Percentiles rank a stretch among this genome's conserved stretches.
Conservation (phyloP, 306 rosid species). For the Castanospermum australe region DNA sequence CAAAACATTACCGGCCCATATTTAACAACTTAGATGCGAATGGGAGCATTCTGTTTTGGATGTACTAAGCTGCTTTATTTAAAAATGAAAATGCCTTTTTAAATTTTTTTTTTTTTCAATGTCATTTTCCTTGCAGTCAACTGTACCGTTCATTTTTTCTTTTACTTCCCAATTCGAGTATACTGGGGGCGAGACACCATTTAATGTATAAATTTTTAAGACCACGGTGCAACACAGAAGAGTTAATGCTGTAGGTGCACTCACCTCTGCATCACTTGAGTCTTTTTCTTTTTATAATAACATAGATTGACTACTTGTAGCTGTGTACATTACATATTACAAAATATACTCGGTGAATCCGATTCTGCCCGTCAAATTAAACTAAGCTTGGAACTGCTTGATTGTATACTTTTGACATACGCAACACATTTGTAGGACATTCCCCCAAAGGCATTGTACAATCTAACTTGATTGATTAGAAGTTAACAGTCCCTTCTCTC, state of each 20-base stretch:
- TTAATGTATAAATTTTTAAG: neutral
- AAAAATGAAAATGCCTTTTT: slow-evolving; percentile 5
- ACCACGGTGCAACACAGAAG: neutral
- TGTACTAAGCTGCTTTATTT: slow-evolving; percentile 27
- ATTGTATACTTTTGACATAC: neutral
- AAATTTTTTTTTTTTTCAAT: neutral
- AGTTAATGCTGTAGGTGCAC: neutral
- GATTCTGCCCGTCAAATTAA: neutral
- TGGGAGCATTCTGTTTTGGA: slow-evolving; percentile 15
- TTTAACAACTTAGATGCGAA: slow-evolving; percentile 42
- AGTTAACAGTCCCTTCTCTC: no score
- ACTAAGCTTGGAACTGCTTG: neutral
- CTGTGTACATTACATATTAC: neutral
- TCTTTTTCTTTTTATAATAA: neutral
- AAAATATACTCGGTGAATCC: neutral
- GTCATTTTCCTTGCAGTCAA: neutral
- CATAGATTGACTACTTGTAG: neutral
- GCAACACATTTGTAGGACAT: neutral
- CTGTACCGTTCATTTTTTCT: neutral
- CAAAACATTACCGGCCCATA: slow-evolving; percentile 13
- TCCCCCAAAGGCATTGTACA: no score
- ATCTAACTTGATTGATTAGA: no score
- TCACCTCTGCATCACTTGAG: neutral
- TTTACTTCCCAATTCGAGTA: neutral
- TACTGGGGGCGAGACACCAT: neutral